phyloP scores from a whole-genome alignment of 257 asterid genomes.

The Capsicum chinense region DNA sequence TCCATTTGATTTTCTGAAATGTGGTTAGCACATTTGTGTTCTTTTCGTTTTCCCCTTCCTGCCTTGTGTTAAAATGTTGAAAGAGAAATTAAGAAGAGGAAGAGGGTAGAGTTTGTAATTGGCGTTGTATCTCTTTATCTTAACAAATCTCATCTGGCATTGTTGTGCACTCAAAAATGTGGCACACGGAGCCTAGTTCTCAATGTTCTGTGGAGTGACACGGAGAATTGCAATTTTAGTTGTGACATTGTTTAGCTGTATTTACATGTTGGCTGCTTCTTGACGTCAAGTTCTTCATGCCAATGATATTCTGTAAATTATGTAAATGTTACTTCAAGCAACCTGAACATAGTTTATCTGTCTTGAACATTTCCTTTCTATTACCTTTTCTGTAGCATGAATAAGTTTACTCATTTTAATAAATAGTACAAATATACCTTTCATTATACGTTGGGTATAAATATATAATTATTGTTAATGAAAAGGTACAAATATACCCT shows the following conservation, averaged over 20 bases:
- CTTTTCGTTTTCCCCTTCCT: background rate
- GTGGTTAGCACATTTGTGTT: background rate
- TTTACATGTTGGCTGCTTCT: background rate
- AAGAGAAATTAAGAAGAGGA: background rate
- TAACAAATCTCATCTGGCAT: background rate
- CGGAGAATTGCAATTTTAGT: background rate
- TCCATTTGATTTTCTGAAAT: background rate
- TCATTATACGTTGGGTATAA: too few relatives aligned
- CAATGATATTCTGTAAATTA: background rate
- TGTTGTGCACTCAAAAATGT: conserved; percentile 8
- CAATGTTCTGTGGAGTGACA: background rate
- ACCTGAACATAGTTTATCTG: background rate
- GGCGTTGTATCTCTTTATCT: background rate
- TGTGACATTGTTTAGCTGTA: background rate
- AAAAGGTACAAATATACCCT: too few relatives aligned
- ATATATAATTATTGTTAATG: too few relatives aligned
- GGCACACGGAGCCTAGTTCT: background rate
- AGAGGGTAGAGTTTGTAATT: background rate
- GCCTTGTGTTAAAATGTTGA: background rate
- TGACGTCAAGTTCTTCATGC: background rate
- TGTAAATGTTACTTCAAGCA: background rate
- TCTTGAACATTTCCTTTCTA: background rate
- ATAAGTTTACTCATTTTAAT: background rate
- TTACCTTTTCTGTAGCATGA: too few relatives aligned
- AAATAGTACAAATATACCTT: too few relatives aligned